phyloP scores from a whole-genome alignment of 345 rosid species.

The Passiflora organensis region DNA sequence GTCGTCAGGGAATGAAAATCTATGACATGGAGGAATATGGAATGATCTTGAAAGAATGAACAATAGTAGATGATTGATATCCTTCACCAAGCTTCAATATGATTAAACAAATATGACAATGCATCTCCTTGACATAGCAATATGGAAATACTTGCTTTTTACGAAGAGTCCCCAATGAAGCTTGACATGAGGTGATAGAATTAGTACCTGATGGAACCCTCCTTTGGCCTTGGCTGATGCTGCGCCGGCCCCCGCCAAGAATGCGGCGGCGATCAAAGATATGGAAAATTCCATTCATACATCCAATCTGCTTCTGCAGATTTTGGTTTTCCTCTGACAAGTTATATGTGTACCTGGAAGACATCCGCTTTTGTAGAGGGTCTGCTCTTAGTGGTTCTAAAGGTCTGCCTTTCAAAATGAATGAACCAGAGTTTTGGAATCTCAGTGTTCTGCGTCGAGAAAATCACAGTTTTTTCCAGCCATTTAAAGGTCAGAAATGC shows the following conservation, averaged over 20 bases:
- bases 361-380: slow-evolving; percentile 30
- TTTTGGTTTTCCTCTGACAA: slow-evolving; percentile 68
- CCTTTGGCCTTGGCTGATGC: slow-evolving; percentile 33
- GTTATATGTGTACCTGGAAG: slow-evolving; percentile 52
- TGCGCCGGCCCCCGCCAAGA: slow-evolving; percentile 40
- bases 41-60: too few relatives aligned
- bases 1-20: too few relatives aligned
- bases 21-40: too few relatives aligned
- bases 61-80: too few relatives aligned
- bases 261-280: slow-evolving; percentile 67
- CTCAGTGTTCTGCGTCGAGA: too few relatives aligned
- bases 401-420: not conserved
- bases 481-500: not conserved
- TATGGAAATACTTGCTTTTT: too few relatives aligned
- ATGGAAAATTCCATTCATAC: slow-evolving; percentile 82
- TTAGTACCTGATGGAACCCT: slow-evolving; percentile 46
- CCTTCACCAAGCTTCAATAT: too few relatives aligned
- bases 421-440: too few relatives aligned
- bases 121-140: too few relatives aligned
- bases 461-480: too few relatives aligned
- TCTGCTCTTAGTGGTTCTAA: not conserved
- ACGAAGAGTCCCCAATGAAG: not conserved
- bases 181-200: not conserved
- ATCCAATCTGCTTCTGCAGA: slow-evolving; percentile 75
- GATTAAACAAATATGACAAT: too few relatives aligned